Base-by-base conservation (phyloP, 805 yeast species). In the Wickerhamomyces ciferrii region DNA sequence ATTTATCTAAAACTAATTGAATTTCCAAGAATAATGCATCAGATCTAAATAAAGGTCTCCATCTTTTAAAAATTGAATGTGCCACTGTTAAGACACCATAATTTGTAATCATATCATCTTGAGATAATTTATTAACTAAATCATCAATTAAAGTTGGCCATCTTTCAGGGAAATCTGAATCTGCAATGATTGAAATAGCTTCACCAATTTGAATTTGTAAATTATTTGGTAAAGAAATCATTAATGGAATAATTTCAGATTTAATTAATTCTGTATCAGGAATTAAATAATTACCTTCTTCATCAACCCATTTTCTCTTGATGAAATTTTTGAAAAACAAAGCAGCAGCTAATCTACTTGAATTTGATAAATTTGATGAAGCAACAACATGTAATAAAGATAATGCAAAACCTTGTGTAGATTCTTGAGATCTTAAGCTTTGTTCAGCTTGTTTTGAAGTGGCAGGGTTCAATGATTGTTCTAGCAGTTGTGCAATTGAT, bases 171-270 rank as follows among this genome's bases (percentile, higher is more conserved):
- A 94, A 94, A 63, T 94, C 99, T 48, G 90, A 83, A 62, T 91
- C 97, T 4, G 99, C 99, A 58, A 94, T 92, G 45, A 87, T 72
- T 15, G 96, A 82, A 46, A 95, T 83, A 2, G 96, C 83, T 66
- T 95, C 99, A 44, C 97, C 98, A 43, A 94, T 78, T 69, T 95
- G 99, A n/a, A 83, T 73, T 61, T 92, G 97, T 46, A 94, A 70
- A 53, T 83, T 78, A 43, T 78, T 78, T 6, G 97, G 96, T 43
- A 90, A 70, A 34, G 78, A 65, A 50, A 91, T 83, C 98, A 94
- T 90, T 50, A 91, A 70, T n/a, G 83, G 81, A 43, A 94, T 76
- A 52, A 94, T 87, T 60, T 89, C 94, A 10, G 66, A 46, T 62
- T 91, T 91, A 53, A 94, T 78, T 40, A 83, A 68, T 6, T 65